These are phyloP conservation scores for Acacia confusa DNA, from an alignment of 306 rosid genomes.

Conservation along the genomic window DNA sequence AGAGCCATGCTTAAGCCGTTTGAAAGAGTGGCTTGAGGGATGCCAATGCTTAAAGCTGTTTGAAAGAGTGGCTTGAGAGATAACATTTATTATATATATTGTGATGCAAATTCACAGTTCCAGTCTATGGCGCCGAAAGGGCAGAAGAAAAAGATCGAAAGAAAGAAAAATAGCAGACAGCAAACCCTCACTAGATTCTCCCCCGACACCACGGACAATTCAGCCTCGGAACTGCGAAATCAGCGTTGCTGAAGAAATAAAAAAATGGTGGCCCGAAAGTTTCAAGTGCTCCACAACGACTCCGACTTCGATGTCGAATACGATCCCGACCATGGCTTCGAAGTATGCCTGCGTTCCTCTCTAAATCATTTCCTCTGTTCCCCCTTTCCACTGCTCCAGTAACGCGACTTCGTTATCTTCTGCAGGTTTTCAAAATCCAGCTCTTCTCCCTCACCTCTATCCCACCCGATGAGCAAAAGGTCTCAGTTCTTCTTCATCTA, in stretches of 20 bases:
- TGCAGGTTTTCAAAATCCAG: conserved; percentile 70
- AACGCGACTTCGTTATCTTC: background rate
- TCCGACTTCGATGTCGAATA: conserved; percentile 53
- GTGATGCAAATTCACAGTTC: no score
- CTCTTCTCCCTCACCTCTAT: conserved; percentile 73
- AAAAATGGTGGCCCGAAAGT: conserved; percentile 64
- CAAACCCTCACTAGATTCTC: background rate
- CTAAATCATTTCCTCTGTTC: background rate
- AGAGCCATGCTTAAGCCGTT: no score
- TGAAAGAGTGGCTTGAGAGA: no score
- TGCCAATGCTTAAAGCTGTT: no score
- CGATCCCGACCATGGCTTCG: conserved; percentile 73
- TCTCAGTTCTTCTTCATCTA: background rate
- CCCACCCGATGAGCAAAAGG: conserved; percentile 75
- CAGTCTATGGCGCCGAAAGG: background rate
- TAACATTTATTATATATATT: no score
- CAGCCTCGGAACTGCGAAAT: background rate
- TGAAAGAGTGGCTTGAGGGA: no score
- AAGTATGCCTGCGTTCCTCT: conserved; percentile 36
- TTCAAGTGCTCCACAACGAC: conserved; percentile 58
- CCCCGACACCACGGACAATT: background rate
- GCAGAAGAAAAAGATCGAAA: background rate
- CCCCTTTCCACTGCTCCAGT: background rate
- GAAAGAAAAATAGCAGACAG: background rate
- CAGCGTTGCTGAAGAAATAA: background rate